phyloP scores from a whole-genome alignment of 305 asterid species.

The Fraxinus sp. region DNA sequence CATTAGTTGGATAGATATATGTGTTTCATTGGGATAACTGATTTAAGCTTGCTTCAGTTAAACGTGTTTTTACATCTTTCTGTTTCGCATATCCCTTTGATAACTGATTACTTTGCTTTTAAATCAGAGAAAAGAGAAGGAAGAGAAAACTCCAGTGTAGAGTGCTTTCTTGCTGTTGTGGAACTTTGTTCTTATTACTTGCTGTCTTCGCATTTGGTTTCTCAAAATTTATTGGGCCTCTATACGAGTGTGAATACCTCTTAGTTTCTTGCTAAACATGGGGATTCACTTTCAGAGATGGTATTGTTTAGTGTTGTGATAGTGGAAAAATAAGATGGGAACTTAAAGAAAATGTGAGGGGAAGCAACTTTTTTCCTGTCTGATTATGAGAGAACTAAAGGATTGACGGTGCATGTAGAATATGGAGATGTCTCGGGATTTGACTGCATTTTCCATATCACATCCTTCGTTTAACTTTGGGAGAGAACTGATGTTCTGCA shows the following conservation, averaged over 20 bases:
- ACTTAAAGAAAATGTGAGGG: neutral
- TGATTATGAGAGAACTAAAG: neutral
- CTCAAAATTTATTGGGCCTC: neutral
- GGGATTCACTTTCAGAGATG: slow-evolving; percentile 1
- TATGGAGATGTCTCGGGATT: neutral
- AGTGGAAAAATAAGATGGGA: neutral
- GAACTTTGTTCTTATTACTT: neutral
- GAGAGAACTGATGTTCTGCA: neutral
- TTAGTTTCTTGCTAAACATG: slow-evolving; percentile 1
- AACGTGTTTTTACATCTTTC: neutral
- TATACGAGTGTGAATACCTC: neutral
- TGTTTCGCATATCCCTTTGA: neutral
- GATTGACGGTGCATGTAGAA: neutral
- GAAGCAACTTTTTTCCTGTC: slow-evolving; percentile 3
- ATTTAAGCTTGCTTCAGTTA: neutral
- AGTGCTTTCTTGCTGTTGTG: neutral
- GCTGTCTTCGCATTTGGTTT: neutral
- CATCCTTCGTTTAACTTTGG: neutral
- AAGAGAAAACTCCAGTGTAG: neutral
- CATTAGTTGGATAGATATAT: slow-evolving; percentile 1
- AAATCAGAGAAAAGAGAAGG: neutral
- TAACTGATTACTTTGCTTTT: neutral
- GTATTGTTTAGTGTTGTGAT: slow-evolving; percentile 2
- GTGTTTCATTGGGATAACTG: neutral
- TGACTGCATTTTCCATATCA: neutral